Percentiles rank a stretch among this genome's conserved stretches.
Evolutionary conservation across 2,329 filamentous ascomycete species (phyloP).

Genomic region (Diaporthe nobilis): DNA sequence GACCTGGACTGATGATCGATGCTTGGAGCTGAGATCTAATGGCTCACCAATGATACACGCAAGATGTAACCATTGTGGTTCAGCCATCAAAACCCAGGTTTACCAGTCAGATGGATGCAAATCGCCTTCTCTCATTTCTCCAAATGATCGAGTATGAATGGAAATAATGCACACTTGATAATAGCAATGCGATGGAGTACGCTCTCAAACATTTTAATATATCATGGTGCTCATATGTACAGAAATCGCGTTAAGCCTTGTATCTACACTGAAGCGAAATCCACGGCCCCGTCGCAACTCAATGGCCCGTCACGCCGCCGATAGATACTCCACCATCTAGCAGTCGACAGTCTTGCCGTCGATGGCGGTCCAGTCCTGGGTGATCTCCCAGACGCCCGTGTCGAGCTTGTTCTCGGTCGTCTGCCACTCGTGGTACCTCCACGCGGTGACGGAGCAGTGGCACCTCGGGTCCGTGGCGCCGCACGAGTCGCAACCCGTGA

Average conservation of each 20-base stretch:
- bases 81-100: no score
- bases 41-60: no score
- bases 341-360: constrained; percentile 21
- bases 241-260: constrained; percentile 4
- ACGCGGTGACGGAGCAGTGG: constrained; percentile 12
- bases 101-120: no score
- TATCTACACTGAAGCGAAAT: constrained; percentile 17
- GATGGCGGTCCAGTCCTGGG: not conserved
- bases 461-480: not conserved
- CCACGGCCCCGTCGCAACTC: not conserved
- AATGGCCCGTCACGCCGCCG: not conserved
- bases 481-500: not conserved
- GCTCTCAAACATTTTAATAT: not conserved
- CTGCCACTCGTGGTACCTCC: constrained; percentile 27
- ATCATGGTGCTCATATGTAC: constrained; percentile 24
- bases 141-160: no score
- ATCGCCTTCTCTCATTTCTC: fast-evolving
- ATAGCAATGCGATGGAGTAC: not conserved
- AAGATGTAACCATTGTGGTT: no score
- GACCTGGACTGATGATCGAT: no score
- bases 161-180: not conserved
- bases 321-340: not conserved
- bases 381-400: not conserved
- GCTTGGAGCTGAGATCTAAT: no score
- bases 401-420: not conserved